Evolutionary conservation across 768 basidiomycete species (phyloP).

Genomic region (Cyclocybe cylindracea): DNA sequence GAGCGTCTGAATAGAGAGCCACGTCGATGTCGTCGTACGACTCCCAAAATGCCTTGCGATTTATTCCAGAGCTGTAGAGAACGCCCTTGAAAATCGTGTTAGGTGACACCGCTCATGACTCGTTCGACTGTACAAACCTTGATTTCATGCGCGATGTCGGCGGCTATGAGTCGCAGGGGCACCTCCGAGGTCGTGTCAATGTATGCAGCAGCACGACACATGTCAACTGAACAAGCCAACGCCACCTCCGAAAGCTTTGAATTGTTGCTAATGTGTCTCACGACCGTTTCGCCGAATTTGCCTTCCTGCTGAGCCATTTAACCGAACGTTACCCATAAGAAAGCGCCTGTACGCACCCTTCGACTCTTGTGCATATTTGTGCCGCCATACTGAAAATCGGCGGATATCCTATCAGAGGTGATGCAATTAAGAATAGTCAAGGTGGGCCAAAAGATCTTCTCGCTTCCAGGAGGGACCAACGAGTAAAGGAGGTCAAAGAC

Average conservation of each 20-base stretch:
- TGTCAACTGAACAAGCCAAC: conserved; percentile 72
- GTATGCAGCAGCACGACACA: conserved; percentile 71
- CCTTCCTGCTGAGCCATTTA: conserved; percentile 38
- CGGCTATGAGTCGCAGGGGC: conserved; percentile 63
- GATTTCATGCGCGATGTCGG: conserved; percentile 78
- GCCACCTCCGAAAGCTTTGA: conserved; percentile 68
- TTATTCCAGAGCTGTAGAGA: conserved; percentile 32
- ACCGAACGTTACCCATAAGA: background rate
- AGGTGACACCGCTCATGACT: background rate
- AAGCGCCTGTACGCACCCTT: conserved; percentile 30
- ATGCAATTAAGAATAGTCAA: conserved; percentile 73
- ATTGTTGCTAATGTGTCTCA: conserved; percentile 54
- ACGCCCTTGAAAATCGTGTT: conserved; percentile 20
- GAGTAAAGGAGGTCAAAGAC: conserved; percentile 81
- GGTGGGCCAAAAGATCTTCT: conserved; percentile 74
- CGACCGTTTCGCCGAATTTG: conserved; percentile 62
- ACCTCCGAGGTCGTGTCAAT: conserved; percentile 52
- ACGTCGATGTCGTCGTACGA: conserved; percentile 70
- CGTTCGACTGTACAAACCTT: conserved; percentile 48
- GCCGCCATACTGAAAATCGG: conserved; percentile 48
- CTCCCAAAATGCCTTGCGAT: conserved; percentile 73
- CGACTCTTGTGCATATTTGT: conserved; percentile 32
- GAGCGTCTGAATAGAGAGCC: conserved; percentile 71
- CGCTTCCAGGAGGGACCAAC: conserved; percentile 43
- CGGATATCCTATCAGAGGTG: conserved; percentile 70